These are phyloP conservation scores for Penstemon davidsonii DNA, from an alignment of 257 asterid species.

Conservation along the genomic window DNA sequence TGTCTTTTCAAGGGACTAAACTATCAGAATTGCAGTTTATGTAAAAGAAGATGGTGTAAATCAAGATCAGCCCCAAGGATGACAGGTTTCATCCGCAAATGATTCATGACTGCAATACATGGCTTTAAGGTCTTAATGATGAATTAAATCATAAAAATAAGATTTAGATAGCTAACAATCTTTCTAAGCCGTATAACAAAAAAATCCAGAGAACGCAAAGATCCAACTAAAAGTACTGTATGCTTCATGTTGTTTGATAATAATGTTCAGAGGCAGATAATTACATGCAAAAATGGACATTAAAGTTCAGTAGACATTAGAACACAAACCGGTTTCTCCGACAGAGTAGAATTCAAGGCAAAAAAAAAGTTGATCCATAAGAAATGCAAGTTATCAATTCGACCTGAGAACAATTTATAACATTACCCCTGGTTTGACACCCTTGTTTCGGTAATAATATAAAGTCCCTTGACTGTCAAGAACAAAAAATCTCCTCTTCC, in stretches of 20 bases:
- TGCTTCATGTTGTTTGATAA: conserved; percentile 21
- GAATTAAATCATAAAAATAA: conserved; percentile 9
- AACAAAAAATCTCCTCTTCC: conserved; percentile 96
- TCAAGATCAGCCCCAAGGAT: too few species aligned
- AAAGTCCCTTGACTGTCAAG: conserved; percentile 88
- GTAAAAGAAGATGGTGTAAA: conserved; percentile 7
- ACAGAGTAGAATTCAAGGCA: conserved; percentile 5
- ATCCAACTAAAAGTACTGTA: conserved; percentile 1
- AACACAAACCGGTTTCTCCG: not conserved
- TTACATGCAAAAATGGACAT: not conserved
- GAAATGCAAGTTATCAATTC: conserved; percentile 26
- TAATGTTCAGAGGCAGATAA: conserved; percentile 18
- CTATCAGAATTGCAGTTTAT: not conserved
- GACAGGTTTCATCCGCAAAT: not conserved
- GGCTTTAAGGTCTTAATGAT: conserved; percentile 16
- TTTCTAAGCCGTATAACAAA: not conserved
- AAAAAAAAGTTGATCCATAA: conserved; percentile 12
- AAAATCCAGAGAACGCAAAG: conserved; percentile 19
- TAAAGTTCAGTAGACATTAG: conserved; percentile 13
- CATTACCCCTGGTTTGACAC: conserved; percentile 70
- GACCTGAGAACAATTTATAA: conserved; percentile 28
- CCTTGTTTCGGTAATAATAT: conserved; percentile 83
- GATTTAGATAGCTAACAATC: conserved; percentile 8
- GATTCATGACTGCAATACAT: conserved; percentile 3
- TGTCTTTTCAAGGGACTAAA: not conserved